phyloP scores from a whole-genome alignment of 1,284 basidiomycete genomes.

The Trichosporon inkin region DNA sequence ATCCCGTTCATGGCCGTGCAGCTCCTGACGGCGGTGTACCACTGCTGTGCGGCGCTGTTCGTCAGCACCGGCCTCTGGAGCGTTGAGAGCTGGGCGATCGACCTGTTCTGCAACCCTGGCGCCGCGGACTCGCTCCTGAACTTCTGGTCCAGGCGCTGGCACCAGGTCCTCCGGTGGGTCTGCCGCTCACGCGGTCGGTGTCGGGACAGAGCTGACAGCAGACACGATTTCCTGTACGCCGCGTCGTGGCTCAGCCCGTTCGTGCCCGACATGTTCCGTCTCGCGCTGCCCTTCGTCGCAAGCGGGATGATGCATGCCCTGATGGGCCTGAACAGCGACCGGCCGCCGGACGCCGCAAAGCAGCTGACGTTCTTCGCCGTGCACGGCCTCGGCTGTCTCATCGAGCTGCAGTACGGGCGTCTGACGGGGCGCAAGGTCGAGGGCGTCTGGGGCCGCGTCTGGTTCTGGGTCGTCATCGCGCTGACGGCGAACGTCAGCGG shows the following conservation, averaged over 20 bases:
- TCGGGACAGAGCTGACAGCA: background rate
- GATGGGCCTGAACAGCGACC: background rate
- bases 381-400: background rate
- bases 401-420: background rate
- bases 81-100: background rate
- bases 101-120: background rate
- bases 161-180: background rate
- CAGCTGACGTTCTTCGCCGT: conserved; percentile 3
- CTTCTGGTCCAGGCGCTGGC: background rate
- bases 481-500: background rate
- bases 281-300: background rate
- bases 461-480: background rate
- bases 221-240: background rate
- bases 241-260: background rate
- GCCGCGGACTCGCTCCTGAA: background rate
- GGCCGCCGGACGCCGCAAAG: background rate
- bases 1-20: background rate
- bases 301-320: background rate
- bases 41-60: background rate
- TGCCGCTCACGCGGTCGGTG: background rate
- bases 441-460: background rate
- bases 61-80: background rate
- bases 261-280: background rate
- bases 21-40: background rate
- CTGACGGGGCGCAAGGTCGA: background rate